phyloP scores from a whole-genome alignment of 768 basidiomycete genomes.

The Gloeophyllum trabeum region DNA sequence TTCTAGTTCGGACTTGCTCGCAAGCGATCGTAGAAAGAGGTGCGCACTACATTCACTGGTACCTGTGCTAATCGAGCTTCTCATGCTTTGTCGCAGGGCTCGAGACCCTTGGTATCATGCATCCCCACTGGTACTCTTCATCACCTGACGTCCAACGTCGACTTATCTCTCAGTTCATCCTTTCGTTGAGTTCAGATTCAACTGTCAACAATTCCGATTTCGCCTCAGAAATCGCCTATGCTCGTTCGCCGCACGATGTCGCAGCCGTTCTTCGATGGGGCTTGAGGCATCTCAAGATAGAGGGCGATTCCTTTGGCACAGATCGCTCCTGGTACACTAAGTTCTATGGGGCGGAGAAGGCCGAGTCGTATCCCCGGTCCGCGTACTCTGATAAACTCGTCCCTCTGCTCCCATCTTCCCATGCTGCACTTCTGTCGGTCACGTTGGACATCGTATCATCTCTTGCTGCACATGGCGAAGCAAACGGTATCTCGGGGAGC shows the following conservation, averaged over 20 bases:
- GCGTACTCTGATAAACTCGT: constrained; percentile 53
- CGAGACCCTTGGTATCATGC: constrained; percentile 76
- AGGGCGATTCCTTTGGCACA: constrained; percentile 48
- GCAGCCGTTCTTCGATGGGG: constrained; percentile 79
- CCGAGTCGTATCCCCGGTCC: constrained; percentile 44
- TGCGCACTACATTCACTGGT: constrained; percentile 19
- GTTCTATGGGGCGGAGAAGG: constrained; percentile 51
- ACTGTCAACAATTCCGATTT: constrained; percentile 32
- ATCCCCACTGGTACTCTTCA: constrained; percentile 74
- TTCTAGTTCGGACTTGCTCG: constrained; percentile 59
- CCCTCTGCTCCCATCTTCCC: constrained; percentile 46
- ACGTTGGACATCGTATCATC: constrained; percentile 56
- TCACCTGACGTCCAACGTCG: constrained; percentile 56
- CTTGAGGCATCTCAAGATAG: constrained; percentile 59
- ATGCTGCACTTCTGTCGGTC: constrained; percentile 44
- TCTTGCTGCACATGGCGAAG: constrained; percentile 61
- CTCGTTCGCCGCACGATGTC: constrained; percentile 63
- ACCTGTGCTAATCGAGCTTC: constrained; percentile 5
- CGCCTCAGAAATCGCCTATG: constrained; percentile 51
- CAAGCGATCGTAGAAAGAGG: constrained; percentile 54
- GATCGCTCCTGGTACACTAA: constrained; percentile 48
- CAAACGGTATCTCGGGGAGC: constrained; percentile 66
- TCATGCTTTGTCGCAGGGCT: constrained; percentile 37
- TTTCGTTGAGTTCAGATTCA: constrained; percentile 40
- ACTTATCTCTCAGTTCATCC: constrained; percentile 64